Evolutionary conservation across 148 eudicot species (phyloP).

Genomic region (Mesembryanthemum crystallinum): DNA sequence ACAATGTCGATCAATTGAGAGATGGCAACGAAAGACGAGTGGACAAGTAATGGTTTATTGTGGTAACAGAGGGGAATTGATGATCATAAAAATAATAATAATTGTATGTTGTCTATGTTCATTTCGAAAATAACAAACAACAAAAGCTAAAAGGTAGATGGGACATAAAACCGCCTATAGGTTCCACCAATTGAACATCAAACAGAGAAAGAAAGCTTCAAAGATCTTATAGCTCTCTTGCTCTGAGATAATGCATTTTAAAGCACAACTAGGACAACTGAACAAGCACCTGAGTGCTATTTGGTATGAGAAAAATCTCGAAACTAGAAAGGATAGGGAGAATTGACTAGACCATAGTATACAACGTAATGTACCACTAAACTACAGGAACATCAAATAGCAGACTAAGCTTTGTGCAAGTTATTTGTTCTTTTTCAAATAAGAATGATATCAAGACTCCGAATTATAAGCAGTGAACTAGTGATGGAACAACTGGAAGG

Average conservation of each 20-base stretch:
- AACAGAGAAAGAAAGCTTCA: not conserved
- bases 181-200: not conserved
- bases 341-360: not conserved
- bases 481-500: not conserved
- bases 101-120: not conserved
- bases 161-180: not conserved
- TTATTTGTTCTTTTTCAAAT: too few relatives aligned
- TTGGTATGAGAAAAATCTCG: not conserved
- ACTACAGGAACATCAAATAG: too few relatives aligned
- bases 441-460: too few relatives aligned
- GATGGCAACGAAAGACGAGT: not conserved
- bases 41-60: not conserved
- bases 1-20: not conserved
- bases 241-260: too few relatives aligned
- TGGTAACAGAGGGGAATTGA: not conserved
- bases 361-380: not conserved
- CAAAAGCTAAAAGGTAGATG: not conserved
- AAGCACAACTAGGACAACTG: not conserved
- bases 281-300: not conserved
- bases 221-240: too few relatives aligned
- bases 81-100: not conserved
- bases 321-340: not conserved
- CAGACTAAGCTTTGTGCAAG: too few relatives aligned
- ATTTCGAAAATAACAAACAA: too few relatives aligned
- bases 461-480: too few relatives aligned